These are phyloP conservation scores for Aspergillus egyptiacus DNA, from an alignment of 495 filamentous ascomycete genomes.

Conservation along the genomic window DNA sequence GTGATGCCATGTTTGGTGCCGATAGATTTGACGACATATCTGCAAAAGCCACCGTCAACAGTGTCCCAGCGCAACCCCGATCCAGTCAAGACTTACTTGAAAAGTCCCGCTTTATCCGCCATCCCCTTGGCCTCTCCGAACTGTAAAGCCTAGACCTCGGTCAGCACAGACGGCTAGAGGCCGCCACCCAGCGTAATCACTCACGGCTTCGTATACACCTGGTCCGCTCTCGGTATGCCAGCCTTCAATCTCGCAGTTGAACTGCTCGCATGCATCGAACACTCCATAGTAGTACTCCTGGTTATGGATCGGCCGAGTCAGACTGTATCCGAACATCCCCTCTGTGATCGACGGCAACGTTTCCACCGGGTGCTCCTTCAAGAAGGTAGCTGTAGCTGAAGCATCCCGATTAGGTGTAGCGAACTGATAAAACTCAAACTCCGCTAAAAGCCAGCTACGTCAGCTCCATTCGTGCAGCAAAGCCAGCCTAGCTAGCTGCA, in stretches of 20 bases:
- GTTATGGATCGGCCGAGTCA: conserved; percentile 89
- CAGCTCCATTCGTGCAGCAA: background rate
- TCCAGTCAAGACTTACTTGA: conserved; percentile 59
- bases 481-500: background rate
- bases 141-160: conserved; percentile 58
- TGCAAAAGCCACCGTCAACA: conserved; percentile 16
- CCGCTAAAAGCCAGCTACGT: conserved; percentile 48
- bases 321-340: conserved; percentile 96
- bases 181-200: conserved; percentile 14
- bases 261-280: conserved; percentile 74
- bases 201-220: conserved; percentile 87
- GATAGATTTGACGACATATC: conserved; percentile 79
- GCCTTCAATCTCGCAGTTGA: conserved; percentile 81
- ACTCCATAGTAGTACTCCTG: conserved; percentile 92
- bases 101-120: conserved; percentile 85
- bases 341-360: conserved; percentile 75
- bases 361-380: conserved; percentile 65
- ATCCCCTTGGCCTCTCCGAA: conserved; percentile 78
- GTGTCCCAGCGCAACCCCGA: background rate
- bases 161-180: background rate
- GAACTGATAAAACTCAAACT: conserved; percentile 98
- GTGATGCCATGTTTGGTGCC: conserved; percentile 84
- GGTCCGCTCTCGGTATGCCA: conserved; percentile 98
- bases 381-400: conserved; percentile 66
- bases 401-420: conserved; percentile 62